phyloP scores from a whole-genome alignment of 352 stramenopile species.

The Globisporangium echinulatum region DNA sequence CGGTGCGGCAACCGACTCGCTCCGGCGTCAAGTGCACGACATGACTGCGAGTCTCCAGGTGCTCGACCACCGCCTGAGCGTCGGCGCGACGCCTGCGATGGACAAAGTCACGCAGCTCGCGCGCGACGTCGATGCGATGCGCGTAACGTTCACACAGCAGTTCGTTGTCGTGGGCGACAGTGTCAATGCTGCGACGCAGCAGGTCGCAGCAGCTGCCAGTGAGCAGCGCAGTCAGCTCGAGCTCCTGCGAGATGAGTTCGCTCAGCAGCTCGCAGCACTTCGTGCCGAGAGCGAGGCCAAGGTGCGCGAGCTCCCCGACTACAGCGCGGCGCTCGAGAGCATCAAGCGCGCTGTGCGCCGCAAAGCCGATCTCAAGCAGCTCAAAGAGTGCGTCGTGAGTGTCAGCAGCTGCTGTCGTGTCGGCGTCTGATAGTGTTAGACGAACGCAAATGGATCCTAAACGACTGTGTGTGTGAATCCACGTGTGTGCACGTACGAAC shows the following conservation, averaged over 20 bases:
- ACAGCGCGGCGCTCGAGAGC: conserved; percentile 33
- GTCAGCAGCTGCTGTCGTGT: background rate
- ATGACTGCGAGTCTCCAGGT: conserved; percentile 41
- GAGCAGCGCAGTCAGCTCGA: conserved; percentile 30
- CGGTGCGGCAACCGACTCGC: conserved; percentile 24
- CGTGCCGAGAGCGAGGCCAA: conserved; percentile 33
- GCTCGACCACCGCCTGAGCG: conserved; percentile 35
- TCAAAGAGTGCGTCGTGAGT: conserved; percentile 42
- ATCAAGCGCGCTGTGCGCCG: conserved; percentile 33
- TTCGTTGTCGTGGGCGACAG: conserved; percentile 25
- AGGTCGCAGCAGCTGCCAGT: conserved; percentile 21
- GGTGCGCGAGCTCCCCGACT: conserved; percentile 34
- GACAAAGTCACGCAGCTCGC: conserved; percentile 38
- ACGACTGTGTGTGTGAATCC: background rate
- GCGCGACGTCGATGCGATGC: conserved; percentile 28
- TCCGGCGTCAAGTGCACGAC: conserved; percentile 49
- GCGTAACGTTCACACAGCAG: conserved; percentile 27
- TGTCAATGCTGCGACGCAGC: conserved; percentile 19
- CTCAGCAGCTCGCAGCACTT: conserved; percentile 22
- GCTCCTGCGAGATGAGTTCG: conserved; percentile 17
- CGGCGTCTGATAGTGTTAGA: too few relatives aligned
- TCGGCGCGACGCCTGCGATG: conserved; percentile 29
- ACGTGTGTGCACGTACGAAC: background rate
- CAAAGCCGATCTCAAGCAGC: conserved; percentile 56
- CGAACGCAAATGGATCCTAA: too few relatives aligned